These are phyloP conservation scores for Phytophthora capsici DNA, from an alignment of 352 stramenopile genomes.

Conservation along the genomic window DNA sequence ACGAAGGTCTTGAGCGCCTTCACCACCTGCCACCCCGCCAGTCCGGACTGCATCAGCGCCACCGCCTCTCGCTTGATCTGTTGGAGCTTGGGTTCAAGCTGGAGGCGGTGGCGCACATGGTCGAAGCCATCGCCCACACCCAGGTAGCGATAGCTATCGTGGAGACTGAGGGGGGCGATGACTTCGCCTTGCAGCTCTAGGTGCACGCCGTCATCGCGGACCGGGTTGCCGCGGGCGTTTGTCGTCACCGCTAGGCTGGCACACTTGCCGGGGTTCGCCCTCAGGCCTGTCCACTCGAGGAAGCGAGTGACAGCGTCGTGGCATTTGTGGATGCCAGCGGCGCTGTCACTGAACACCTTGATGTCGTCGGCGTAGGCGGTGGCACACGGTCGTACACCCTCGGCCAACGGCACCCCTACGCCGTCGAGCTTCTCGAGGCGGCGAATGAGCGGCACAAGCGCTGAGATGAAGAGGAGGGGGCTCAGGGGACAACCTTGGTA, in stretches of 20 bases:
- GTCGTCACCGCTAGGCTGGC: constrained; percentile 2
- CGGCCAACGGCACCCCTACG: no score
- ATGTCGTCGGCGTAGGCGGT: no score
- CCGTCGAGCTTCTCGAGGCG: no score
- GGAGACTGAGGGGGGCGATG: not conserved
- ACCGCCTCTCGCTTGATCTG: constrained; percentile 12
- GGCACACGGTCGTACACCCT: no score
- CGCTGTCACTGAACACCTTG: no score
- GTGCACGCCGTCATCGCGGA: not conserved
- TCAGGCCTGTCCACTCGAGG: no score
- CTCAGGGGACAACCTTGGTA: no score
- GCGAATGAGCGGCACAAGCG: no score
- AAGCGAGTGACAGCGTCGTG: constrained; percentile 10
- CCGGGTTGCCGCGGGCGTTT: constrained; percentile 12
- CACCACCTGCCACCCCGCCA: constrained; percentile 8
- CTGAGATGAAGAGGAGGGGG: no score
- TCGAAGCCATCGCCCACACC: constrained; percentile 24
- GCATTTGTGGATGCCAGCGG: no score
- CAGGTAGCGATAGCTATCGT: constrained; percentile 4
- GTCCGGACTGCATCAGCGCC: constrained; percentile 12
- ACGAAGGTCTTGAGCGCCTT: constrained; percentile 24
- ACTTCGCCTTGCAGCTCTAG: not conserved
- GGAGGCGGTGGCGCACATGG: constrained; percentile 1
- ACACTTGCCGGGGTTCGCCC: no score
- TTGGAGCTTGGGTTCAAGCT: not conserved